These are phyloP conservation scores for Tilletia walkeri DNA, from an alignment of 1,284 basidiomycete genomes.

Conservation along the genomic window DNA sequence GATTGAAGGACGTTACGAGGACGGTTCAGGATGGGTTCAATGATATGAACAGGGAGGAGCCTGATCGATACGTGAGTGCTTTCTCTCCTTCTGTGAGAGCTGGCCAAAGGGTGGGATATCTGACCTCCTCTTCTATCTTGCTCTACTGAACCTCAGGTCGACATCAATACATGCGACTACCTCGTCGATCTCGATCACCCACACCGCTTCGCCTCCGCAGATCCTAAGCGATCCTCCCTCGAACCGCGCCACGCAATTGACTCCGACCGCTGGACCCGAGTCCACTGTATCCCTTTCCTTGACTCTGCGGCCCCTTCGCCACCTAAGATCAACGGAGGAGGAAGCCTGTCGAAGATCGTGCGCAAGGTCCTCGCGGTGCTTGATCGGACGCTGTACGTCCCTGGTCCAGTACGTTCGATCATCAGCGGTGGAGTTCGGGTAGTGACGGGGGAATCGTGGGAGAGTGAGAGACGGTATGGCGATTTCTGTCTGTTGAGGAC, in stretches of 20 bases:
- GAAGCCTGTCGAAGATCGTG: not conserved
- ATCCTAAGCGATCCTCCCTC: slow-evolving; percentile 18
- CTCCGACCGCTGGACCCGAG: slow-evolving; percentile 32
- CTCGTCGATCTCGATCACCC: slow-evolving; percentile 45
- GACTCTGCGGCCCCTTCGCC: slow-evolving; percentile 35
- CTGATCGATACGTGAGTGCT: slow-evolving; percentile 74
- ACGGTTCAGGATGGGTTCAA: slow-evolving; percentile 72
- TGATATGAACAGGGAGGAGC: slow-evolving; percentile 79
- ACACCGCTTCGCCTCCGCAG: slow-evolving; percentile 26
- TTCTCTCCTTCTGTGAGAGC: not conserved
- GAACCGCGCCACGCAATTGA: slow-evolving; percentile 37
- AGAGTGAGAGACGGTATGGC: slow-evolving; percentile 29
- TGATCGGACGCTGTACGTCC: slow-evolving; percentile 44
- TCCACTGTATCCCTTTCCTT: slow-evolving; percentile 44
- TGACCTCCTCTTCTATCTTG: not conserved
- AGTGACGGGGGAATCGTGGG: not conserved
- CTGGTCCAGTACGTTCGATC: slow-evolving; percentile 14
- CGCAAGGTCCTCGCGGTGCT: slow-evolving; percentile 26
- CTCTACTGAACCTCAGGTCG: slow-evolving; percentile 18
- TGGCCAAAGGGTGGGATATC: not conserved
- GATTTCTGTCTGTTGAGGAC: slow-evolving; percentile 43
- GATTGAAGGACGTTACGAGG: slow-evolving; percentile 61
- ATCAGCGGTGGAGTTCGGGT: not conserved
- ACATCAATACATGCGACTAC: slow-evolving; percentile 42
- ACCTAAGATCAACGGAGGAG: not conserved